phyloP scores from a whole-genome alignment of 192 early-diverging fungal species.

The Oehlia diaphana region DNA sequence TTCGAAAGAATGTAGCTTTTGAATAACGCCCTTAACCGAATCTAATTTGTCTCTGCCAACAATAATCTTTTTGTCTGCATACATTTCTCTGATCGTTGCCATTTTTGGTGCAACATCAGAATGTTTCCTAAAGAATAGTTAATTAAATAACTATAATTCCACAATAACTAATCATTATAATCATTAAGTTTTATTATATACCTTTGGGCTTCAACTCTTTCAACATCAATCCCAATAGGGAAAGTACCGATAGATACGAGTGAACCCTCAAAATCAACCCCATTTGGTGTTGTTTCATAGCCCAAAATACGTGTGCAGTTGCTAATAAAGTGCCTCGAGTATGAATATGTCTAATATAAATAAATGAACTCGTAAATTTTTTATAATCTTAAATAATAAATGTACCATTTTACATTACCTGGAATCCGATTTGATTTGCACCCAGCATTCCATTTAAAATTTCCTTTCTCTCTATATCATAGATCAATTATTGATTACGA shows the following conservation, averaged over 20 bases:
- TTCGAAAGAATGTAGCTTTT: conserved; percentile 95
- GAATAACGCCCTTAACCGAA: conserved; percentile 89
- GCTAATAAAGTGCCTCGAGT: conserved; percentile 90
- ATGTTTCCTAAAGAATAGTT: conserved; percentile 43
- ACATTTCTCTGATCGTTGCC: conserved; percentile 76
- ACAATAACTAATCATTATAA: not conserved
- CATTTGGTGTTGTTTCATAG: conserved; percentile 85
- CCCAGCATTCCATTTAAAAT: conserved; percentile 87
- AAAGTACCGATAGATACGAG: conserved; percentile 85
- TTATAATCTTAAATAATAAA: not conserved
- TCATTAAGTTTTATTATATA: not conserved
- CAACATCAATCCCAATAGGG: conserved; percentile 96
- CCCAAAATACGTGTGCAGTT: conserved; percentile 94
- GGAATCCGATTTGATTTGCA: conserved; percentile 92
- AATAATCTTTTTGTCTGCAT: conserved; percentile 89
- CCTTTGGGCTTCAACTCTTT: conserved; percentile 61
- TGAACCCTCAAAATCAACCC: conserved; percentile 80
- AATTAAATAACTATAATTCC: not conserved
- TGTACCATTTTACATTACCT: conserved; percentile 44
- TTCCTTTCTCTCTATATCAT: conserved; percentile 65
- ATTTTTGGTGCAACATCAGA: conserved; percentile 77
- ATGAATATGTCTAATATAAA: conserved; percentile 78
- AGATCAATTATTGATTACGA: not conserved
- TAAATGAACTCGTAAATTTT: not conserved
- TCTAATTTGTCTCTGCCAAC: conserved; percentile 97